These are phyloP conservation scores for Pleurotus eryngii DNA, from an alignment of 768 basidiomycete genomes.

Conservation along the genomic window DNA sequence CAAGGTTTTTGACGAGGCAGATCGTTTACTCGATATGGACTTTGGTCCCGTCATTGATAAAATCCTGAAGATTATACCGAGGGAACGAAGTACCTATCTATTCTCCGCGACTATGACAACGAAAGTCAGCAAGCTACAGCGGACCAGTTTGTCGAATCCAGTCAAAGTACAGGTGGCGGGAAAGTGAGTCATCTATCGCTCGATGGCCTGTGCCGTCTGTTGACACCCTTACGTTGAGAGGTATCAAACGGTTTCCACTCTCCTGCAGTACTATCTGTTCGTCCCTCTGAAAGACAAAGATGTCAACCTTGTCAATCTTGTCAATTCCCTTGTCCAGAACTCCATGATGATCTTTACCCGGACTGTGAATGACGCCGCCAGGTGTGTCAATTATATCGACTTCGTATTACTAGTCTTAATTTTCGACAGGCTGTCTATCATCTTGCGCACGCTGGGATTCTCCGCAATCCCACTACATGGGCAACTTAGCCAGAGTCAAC, in stretches of 20 bases:
- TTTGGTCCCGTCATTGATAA: constrained; percentile 95
- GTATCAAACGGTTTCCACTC: constrained; percentile 94
- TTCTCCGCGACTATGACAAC: constrained; percentile 99
- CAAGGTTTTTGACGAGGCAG: constrained; percentile 97
- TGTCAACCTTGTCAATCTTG: constrained; percentile 82
- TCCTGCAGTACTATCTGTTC: constrained; percentile 94
- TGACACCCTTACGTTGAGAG: constrained; percentile 35
- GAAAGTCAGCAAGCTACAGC: constrained; percentile 93
- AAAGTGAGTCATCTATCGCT: constrained; percentile 55
- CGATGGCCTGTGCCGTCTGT: background rate
- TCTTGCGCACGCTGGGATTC: constrained; percentile 88
- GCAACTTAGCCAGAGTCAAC: constrained; percentile 89
- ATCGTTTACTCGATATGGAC: constrained; percentile 93
- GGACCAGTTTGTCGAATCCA: constrained; percentile 92
- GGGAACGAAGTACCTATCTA: constrained; percentile 90
- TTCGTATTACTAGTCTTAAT: background rate
- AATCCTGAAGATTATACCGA: constrained; percentile 92
- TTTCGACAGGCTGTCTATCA: constrained; percentile 67
- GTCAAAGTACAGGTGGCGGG: constrained; percentile 88
- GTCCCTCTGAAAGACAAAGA: constrained; percentile 92
- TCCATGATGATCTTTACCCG: constrained; percentile 96
- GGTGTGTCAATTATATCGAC: constrained; percentile 33
- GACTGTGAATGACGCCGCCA: constrained; percentile 90
- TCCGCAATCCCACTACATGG: constrained; percentile 95
- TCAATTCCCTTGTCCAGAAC: constrained; percentile 86